A percentile compares a stretch with the other conserved stretches of the same genome.
Conservation (phyloP, 352 stramenopile genomes). For the Phytopythium mirpurense region DNA sequence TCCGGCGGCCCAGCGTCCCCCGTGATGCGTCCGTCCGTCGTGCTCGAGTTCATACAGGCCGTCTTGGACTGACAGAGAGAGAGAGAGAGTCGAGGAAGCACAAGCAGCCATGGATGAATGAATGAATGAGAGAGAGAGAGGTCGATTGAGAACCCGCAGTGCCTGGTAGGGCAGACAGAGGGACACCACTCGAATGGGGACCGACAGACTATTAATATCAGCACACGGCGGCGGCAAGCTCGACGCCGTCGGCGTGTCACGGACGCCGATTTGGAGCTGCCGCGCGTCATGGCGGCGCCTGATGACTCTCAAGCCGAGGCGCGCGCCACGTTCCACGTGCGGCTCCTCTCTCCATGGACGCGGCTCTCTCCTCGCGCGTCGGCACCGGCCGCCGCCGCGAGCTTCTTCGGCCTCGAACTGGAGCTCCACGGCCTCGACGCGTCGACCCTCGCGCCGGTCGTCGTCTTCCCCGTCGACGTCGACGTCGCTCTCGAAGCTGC, state of each 20-base stretch:
- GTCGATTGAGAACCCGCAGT: no score
- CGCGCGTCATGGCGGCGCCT: conserved; percentile 2
- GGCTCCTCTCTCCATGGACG: conserved; percentile 28
- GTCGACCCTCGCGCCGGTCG: background rate
- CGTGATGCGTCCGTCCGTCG: conserved; percentile 14
- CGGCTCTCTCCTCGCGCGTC: background rate
- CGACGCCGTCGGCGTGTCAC: no score
- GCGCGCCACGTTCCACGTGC: conserved; percentile 32
- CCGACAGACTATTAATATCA: conserved; percentile 1
- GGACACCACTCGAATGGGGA: no score
- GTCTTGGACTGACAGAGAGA: conserved; percentile 14
- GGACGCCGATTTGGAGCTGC: no score
- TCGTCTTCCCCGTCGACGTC: background rate
- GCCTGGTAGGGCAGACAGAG: no score
- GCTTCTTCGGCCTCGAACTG: conserved; percentile 40
- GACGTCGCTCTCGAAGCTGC: background rate
- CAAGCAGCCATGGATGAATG: no score
- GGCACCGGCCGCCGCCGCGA: background rate
- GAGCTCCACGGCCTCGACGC: conserved; percentile 23
- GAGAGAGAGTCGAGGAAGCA: background rate
- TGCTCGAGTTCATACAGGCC: conserved; percentile 27
- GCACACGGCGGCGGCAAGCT: no score
- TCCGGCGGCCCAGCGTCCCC: background rate
- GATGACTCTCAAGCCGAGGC: conserved; percentile 1
- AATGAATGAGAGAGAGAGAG: background rate